A percentile compares a stretch with the other conserved stretches of the same genome.
These are phyloP conservation scores for Mycena metata DNA, from an alignment of 768 basidiomycete genomes.

Conservation along the genomic window DNA sequence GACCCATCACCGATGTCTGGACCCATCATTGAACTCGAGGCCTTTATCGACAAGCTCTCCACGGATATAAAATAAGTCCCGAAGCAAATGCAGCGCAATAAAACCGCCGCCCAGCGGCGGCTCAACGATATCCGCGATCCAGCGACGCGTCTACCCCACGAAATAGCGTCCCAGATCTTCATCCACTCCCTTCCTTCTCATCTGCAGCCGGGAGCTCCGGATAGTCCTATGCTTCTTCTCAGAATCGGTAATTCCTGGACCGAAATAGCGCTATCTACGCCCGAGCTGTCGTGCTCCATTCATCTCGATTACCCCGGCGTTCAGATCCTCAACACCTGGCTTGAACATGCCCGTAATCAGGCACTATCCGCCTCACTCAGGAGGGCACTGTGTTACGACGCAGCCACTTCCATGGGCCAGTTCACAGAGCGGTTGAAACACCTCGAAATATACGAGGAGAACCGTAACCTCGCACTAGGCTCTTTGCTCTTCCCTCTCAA, in stretches of 20 bases:
- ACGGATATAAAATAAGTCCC: neutral
- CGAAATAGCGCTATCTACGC: neutral
- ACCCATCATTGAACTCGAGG: neutral
- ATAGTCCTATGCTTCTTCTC: neutral
- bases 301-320: neutral
- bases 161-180: constrained; percentile 3
- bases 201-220: neutral
- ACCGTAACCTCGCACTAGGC: no score
- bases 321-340: neutral
- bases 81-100: neutral
- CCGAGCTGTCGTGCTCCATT: neutral
- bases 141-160: neutral
- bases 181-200: neutral
- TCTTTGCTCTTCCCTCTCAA: neutral
- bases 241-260: constrained; percentile 3
- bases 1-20: no score
- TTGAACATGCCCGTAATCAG: neutral
- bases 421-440: neutral
- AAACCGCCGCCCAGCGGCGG: neutral
- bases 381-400: no score
- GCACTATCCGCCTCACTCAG: neutral
- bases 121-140: constrained; percentile 1
- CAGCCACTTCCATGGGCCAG: no score
- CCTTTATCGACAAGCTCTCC: neutral
- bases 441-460: neutral